Evolutionary conservation across 1,284 basidiomycete genomes (phyloP).

Genomic region (Sanghuangporus sanghuang): DNA sequence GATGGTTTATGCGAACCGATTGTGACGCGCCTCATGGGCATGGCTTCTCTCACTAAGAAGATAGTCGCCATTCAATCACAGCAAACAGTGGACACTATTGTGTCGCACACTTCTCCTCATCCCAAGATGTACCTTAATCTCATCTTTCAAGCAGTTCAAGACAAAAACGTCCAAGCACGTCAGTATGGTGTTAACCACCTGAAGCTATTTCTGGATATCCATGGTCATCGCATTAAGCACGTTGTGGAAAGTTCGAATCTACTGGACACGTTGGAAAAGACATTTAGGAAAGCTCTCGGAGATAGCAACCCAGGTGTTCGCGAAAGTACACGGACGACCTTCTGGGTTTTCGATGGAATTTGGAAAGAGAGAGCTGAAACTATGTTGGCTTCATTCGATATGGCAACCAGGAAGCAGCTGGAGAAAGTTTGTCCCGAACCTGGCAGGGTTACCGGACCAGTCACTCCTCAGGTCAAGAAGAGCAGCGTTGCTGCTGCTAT

Average conservation of each 20-base stretch:
- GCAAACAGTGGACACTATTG: slow-evolving; percentile 60
- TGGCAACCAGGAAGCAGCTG: slow-evolving; percentile 71
- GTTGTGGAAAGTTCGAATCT: slow-evolving; percentile 64
- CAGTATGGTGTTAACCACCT: slow-evolving; percentile 63
- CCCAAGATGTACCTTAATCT: slow-evolving; percentile 69
- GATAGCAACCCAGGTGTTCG: slow-evolving; percentile 82
- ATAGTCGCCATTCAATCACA: slow-evolving; percentile 88
- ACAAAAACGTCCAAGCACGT: slow-evolving; percentile 84
- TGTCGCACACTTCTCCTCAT: slow-evolving; percentile 67
- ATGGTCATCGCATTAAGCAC: slow-evolving; percentile 57
- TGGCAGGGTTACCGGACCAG: slow-evolving; percentile 32
- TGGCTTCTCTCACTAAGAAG: slow-evolving; percentile 96
- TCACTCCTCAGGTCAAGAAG: slow-evolving; percentile 56
- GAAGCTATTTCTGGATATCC: slow-evolving; percentile 67
- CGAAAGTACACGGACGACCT: slow-evolving; percentile 68
- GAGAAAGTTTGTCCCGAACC: slow-evolving; percentile 77
- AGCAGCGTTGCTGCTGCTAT: slow-evolving; percentile 76
- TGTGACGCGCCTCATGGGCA: slow-evolving; percentile 71
- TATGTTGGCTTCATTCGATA: slow-evolving; percentile 71
- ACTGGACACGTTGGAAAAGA: slow-evolving; percentile 66
- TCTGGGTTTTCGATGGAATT: slow-evolving; percentile 75
- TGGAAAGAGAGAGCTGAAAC: slow-evolving; percentile 68
- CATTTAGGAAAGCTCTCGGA: slow-evolving; percentile 63
- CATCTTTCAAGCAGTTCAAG: slow-evolving; percentile 70
- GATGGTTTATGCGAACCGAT: slow-evolving; percentile 78